Percentiles rank a stretch among this genome's conserved stretches.
phyloP scores from a whole-genome alignment of 352 stramenopile genomes.

The Thalassiosira mediterranea region DNA sequence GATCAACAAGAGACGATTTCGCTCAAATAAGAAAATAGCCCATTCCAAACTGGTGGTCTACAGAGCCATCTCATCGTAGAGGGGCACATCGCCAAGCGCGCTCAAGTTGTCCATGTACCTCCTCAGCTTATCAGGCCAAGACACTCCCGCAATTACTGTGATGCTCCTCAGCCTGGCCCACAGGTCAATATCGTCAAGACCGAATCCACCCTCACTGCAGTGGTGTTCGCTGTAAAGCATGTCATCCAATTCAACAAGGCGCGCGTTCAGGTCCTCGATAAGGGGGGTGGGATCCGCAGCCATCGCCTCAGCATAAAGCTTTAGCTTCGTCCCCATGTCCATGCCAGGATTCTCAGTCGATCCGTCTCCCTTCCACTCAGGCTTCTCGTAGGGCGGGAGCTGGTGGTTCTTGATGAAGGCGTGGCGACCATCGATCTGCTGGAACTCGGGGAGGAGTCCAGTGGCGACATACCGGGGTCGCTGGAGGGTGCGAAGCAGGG shows the following conservation, averaged over 20 bases:
- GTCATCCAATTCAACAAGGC: constrained; percentile 84
- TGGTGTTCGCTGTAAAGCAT: constrained; percentile 82
- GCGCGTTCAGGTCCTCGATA: constrained; percentile 83
- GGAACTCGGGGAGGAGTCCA: constrained; percentile 84
- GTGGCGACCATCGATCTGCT: constrained; percentile 80
- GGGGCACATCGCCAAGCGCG: constrained; percentile 77
- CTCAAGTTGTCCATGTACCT: constrained; percentile 84
- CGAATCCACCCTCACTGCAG: constrained; percentile 83
- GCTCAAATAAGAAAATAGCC: too few species aligned
- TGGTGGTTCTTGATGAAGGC: constrained; percentile 88
- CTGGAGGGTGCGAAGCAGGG: constrained; percentile 77
- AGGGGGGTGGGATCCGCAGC: constrained; percentile 67
- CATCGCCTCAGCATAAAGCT: constrained; percentile 81
- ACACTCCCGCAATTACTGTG: constrained; percentile 83
- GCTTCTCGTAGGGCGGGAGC: constrained; percentile 84
- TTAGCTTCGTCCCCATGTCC: constrained; percentile 74
- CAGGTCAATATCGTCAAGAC: constrained; percentile 86
- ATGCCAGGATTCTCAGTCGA: constrained; percentile 59
- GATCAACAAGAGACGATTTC: too few species aligned
- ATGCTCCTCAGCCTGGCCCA: constrained; percentile 84
- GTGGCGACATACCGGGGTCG: constrained; percentile 85
- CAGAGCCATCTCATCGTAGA: constrained; percentile 85
- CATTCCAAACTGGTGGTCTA: too few species aligned
- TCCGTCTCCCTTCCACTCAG: constrained; percentile 78
- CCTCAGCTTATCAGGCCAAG: constrained; percentile 77